Conservation (phyloP, 2,329 filamentous ascomycete genomes). For the Exophiala mesophila region DNA sequence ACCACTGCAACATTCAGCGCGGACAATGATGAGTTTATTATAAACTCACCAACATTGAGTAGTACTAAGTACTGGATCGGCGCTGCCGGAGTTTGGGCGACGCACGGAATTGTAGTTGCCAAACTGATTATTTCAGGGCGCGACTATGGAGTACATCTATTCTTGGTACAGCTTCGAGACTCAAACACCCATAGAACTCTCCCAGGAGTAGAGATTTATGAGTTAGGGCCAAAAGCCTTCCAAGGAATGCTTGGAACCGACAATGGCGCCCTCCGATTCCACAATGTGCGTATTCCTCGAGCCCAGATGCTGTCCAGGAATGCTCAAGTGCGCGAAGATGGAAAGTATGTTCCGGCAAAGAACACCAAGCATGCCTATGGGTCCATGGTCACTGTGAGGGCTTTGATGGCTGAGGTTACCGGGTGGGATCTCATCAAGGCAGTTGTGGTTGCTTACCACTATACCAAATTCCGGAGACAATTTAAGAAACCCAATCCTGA, state of each 20-base stretch:
- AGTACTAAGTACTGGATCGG: slow-evolving; percentile 33
- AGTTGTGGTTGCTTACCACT: slow-evolving; percentile 34
- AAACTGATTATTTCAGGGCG: slow-evolving; percentile 28
- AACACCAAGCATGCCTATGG: slow-evolving; percentile 33
- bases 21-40: slow-evolving; percentile 30
- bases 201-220: slow-evolving; percentile 29
- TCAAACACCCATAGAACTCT: slow-evolving; percentile 27
- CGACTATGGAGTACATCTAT: slow-evolving; percentile 30
- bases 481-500: slow-evolving; percentile 15
- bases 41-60: slow-evolving; percentile 29
- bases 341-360: slow-evolving; percentile 29
- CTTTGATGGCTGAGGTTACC: slow-evolving; percentile 28
- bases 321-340: slow-evolving; percentile 30
- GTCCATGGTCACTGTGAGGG: slow-evolving; percentile 33
- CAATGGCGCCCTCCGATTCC: slow-evolving; percentile 34
- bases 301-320: slow-evolving; percentile 31
- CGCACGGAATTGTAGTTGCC: slow-evolving; percentile 32
- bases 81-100: slow-evolving; percentile 27
- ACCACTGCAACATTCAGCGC: slow-evolving; percentile 32
- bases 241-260: slow-evolving; percentile 28
- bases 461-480: slow-evolving; percentile 30
- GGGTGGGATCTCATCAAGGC: slow-evolving; percentile 32
- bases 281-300: slow-evolving; percentile 33
- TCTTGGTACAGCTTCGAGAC: slow-evolving; percentile 30
- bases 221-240: slow-evolving; percentile 29